Conservation (phyloP, 352 stramenopile genomes). For the Pythium coloratum region DNA sequence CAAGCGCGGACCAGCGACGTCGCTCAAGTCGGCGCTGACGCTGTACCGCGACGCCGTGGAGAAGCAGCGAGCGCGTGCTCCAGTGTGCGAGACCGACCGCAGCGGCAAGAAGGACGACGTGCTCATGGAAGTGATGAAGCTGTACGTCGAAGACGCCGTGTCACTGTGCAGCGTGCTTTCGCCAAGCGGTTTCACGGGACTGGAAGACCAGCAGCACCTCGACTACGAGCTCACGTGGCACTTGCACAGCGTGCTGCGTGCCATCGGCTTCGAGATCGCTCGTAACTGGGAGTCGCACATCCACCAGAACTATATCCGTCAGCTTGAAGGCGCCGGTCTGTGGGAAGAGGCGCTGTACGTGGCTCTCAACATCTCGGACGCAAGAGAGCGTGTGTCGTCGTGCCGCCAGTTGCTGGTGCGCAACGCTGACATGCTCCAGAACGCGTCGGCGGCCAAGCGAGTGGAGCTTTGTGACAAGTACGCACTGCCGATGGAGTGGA, state of each 20-base stretch:
- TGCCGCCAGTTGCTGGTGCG: slow-evolving; percentile 65
- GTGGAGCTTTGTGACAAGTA: slow-evolving; percentile 55
- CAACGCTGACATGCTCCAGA: slow-evolving; percentile 52
- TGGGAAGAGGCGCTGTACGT: slow-evolving; percentile 83
- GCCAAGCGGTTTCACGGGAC: slow-evolving; percentile 23
- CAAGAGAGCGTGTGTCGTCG: slow-evolving; percentile 51
- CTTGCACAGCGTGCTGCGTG: slow-evolving; percentile 66
- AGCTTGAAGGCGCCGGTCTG: slow-evolving; percentile 61
- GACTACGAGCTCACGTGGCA: slow-evolving; percentile 85
- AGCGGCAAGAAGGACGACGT: slow-evolving; percentile 25
- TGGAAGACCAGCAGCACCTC: slow-evolving; percentile 35
- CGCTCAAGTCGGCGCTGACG: slow-evolving; percentile 29
- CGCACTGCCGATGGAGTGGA: slow-evolving; percentile 56
- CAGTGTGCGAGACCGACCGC: neutral
- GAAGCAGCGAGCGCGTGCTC: slow-evolving; percentile 21
- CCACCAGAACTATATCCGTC: slow-evolving; percentile 78
- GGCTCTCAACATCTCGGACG: slow-evolving; percentile 68
- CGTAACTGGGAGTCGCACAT: slow-evolving; percentile 78
- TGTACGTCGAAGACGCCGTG: slow-evolving; percentile 32
- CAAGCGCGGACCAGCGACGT: slow-evolving; percentile 31
- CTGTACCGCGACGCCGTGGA: slow-evolving; percentile 29
- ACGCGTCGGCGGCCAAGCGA: slow-evolving; percentile 30
- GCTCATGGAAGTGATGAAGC: slow-evolving; percentile 40
- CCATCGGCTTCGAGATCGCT: slow-evolving; percentile 73
- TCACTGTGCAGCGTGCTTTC: slow-evolving; percentile 32